These are phyloP conservation scores for Coccomyxa sp. DNA, from an alignment of 139 green algal species.

Conservation along the genomic window DNA sequence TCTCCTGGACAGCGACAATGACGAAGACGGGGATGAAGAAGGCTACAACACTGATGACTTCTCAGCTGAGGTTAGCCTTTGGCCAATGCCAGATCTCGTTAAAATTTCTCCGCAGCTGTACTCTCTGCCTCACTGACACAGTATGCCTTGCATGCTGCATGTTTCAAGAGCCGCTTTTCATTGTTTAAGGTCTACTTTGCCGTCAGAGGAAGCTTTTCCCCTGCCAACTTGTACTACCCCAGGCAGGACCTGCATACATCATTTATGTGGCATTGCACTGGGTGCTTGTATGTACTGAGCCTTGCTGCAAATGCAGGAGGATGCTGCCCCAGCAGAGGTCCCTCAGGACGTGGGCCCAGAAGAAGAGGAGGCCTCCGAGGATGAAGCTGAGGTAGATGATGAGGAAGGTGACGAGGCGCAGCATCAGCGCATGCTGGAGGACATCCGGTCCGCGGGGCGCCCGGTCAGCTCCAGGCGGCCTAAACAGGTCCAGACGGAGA, in stretches of 20 bases:
- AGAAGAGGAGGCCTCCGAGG: not conserved
- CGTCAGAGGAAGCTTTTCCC: not conserved
- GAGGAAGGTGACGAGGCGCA: not conserved
- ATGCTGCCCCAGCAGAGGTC: not conserved
- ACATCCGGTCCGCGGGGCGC: not conserved
- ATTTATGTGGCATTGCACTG: too few relatives aligned
- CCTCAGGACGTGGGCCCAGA: not conserved
- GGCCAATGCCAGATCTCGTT: not conserved
- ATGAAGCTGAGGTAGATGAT: conserved; percentile 8
- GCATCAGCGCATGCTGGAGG: conserved; percentile 8
- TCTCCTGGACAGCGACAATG: conserved; percentile 37
- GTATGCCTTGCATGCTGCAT: not conserved
- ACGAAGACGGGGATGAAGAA: conserved; percentile 35
- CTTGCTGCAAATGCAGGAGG: too few relatives aligned
- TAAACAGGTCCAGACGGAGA: conserved; percentile 54
- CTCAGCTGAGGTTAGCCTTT: conserved; percentile 22
- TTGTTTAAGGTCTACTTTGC: not conserved
- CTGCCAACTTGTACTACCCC: not conserved
- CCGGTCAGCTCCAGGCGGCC: conserved; percentile 1
- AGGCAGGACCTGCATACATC: too few relatives aligned
- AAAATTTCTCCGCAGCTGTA: not conserved
- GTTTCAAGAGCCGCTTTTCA: not conserved
- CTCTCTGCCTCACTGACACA: not conserved
- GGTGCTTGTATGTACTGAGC: too few relatives aligned
- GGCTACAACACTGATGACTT: conserved; percentile 27